Conservation (phyloP, 2,329 filamentous ascomycete genomes). For the Lachnellula arida region DNA sequence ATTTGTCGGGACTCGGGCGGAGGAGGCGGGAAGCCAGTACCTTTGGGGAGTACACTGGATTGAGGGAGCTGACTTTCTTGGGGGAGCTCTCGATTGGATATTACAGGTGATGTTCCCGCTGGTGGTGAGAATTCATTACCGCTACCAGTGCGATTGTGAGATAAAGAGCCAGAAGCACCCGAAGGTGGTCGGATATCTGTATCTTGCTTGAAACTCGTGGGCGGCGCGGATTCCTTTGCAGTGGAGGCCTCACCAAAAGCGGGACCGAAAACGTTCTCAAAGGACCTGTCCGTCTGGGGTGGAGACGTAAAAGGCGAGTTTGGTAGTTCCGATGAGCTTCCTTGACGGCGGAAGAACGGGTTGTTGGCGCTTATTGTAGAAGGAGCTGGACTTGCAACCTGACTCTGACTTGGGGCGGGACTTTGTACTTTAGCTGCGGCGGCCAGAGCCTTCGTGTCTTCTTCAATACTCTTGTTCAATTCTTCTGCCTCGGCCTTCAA, state of each 20-base stretch:
- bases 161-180: constrained; percentile 20
- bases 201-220: constrained; percentile 56
- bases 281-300: constrained; percentile 58
- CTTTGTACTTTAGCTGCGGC: constrained; percentile 40
- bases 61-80: constrained; percentile 36
- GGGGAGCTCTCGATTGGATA: constrained; percentile 56
- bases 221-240: constrained; percentile 40
- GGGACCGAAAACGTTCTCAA: constrained; percentile 83
- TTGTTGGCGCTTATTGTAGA: constrained; percentile 77
- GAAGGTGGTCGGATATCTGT: constrained; percentile 22
- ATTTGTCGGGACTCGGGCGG: constrained; percentile 73
- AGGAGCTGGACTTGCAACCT: constrained; percentile 64
- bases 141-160: constrained; percentile 21
- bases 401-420: constrained; percentile 33
- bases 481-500: constrained; percentile 74
- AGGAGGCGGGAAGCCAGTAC: constrained; percentile 45
- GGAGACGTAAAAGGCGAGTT: constrained; percentile 42
- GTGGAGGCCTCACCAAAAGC: constrained; percentile 47
- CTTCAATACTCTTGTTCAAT: constrained; percentile 58
- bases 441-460: constrained; percentile 48
- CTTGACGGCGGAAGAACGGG: constrained; percentile 80
- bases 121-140: constrained; percentile 24
- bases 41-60: constrained; percentile 29
- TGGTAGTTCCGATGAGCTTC: constrained; percentile 49
- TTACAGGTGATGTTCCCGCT: constrained; percentile 55